Evolutionary conservation across 2,329 filamentous ascomycete species (phyloP).

Genomic region (Alternaria postmessia): DNA sequence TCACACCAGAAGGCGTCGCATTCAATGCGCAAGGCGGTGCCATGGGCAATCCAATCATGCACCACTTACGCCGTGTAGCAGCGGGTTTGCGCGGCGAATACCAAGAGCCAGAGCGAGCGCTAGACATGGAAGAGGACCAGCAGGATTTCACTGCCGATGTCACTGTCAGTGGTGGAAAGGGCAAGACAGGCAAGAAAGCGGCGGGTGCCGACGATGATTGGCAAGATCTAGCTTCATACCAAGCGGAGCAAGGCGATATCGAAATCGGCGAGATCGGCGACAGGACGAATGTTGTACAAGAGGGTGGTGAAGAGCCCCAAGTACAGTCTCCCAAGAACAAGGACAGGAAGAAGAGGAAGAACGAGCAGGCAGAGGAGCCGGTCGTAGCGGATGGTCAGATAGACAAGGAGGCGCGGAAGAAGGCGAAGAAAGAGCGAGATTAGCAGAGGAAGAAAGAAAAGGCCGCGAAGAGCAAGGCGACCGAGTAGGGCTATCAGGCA

Average conservation of each 20-base stretch:
- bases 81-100: conserved; percentile 62
- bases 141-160: background rate
- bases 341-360: conserved; percentile 44
- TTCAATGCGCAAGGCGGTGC: conserved; percentile 55
- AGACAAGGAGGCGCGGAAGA: conserved; percentile 63
- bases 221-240: conserved; percentile 57
- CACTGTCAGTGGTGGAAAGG: conserved; percentile 12
- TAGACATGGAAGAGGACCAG: conserved; percentile 50
- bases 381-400: conserved; percentile 27
- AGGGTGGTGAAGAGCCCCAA: conserved; percentile 40
- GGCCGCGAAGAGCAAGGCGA: conserved; percentile 38
- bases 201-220: conserved; percentile 37
- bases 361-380: conserved; percentile 23
- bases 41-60: conserved; percentile 58
- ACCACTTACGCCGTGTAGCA: conserved; percentile 62
- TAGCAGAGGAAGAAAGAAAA: conserved; percentile 54
- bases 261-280: conserved; percentile 54
- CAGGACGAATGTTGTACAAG: conserved; percentile 40
- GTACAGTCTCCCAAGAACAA: conserved; percentile 32
- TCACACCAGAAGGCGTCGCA: conserved; percentile 53
- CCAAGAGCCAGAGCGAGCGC: conserved; percentile 54
- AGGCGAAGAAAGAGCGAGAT: conserved; percentile 63
- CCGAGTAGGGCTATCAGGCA: conserved; percentile 19
- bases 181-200: conserved; percentile 20
- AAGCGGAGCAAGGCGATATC: conserved; percentile 50